Percentiles rank a stretch among this genome's conserved stretches.
These are phyloP conservation scores for Pseudogymnoascus sp. DNA, from an alignment of 2,329 filamentous ascomycete genomes.

Conservation along the genomic window DNA sequence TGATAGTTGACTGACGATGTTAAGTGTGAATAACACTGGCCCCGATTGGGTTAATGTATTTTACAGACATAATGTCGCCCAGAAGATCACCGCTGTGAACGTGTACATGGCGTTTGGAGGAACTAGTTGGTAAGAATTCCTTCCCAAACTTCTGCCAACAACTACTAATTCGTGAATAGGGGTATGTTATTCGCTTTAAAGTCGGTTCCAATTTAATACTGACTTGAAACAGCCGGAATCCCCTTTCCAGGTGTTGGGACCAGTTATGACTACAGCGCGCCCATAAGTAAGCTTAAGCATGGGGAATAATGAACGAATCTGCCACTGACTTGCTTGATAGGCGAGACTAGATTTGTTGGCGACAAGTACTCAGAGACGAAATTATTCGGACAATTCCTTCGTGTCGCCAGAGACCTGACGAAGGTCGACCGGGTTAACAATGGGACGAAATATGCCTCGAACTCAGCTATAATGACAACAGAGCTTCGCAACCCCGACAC, in stretches of 20 bases:
- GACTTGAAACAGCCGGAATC: conserved; percentile 38
- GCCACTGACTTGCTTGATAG: conserved; percentile 11
- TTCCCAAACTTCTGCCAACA: not conserved
- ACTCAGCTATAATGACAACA: conserved; percentile 43
- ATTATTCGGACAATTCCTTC: conserved; percentile 51
- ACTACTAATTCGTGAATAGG: not conserved
- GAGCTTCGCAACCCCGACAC: conserved; percentile 54
- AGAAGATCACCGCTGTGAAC: conserved; percentile 52
- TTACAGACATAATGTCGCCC: conserved; percentile 54
- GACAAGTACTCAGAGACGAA: conserved; percentile 59
- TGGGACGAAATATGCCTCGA: conserved; percentile 44
- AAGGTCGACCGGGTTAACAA: conserved; percentile 45
- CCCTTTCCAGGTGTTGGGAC: conserved; percentile 51
- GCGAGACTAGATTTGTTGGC: conserved; percentile 39
- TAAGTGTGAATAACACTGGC: conserved; percentile 39
- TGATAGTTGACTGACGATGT: conserved; percentile 31
- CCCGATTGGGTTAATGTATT: conserved; percentile 57
- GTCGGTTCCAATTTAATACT: not conserved
- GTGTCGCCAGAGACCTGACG: conserved; percentile 49
- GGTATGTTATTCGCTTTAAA: not conserved
- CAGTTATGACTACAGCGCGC: conserved; percentile 58
- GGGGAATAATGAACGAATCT: not conserved
- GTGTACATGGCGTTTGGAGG: conserved; percentile 61
- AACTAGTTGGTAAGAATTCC: conserved; percentile 44
- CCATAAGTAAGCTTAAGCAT: conserved; percentile 34